A percentile compares a stretch with the other conserved stretches of the same genome.
Evolutionary conservation across 768 basidiomycete genomes (phyloP).

Genomic region (Lentinula edodes): DNA sequence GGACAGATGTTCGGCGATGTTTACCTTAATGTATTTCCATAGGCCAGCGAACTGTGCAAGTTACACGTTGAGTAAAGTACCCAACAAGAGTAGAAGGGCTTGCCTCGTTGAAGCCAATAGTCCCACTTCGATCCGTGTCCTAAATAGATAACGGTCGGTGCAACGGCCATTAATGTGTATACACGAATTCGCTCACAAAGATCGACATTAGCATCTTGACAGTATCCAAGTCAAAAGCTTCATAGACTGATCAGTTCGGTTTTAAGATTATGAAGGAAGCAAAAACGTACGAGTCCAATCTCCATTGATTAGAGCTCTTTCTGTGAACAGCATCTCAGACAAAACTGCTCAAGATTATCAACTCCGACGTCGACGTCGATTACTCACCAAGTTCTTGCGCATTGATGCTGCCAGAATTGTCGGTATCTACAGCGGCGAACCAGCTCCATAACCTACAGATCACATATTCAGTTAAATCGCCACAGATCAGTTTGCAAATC

Average conservation of each 20-base stretch:
- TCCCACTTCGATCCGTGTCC: slow-evolving; percentile 73
- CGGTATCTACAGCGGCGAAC: slow-evolving; percentile 65
- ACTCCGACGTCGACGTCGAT: not conserved
- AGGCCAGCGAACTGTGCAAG: slow-evolving; percentile 56
- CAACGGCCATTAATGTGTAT: not conserved
- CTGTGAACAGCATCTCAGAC: slow-evolving; percentile 18
- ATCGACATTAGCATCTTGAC: slow-evolving; percentile 81
- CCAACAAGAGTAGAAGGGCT: slow-evolving; percentile 13
- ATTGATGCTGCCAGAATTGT: slow-evolving; percentile 64
- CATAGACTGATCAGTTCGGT: not conserved
- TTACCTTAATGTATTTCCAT: slow-evolving; percentile 75
- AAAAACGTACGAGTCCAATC: slow-evolving; percentile 69
- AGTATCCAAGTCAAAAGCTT: slow-evolving; percentile 82
- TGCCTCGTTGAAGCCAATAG: slow-evolving; percentile 77
- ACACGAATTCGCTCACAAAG: slow-evolving; percentile 46
- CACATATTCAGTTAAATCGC: slow-evolving; percentile 1
- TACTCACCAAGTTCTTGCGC: slow-evolving; percentile 62
- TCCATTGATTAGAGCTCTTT: slow-evolving; percentile 46
- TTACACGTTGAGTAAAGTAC: slow-evolving; percentile 10
- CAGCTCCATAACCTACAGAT: slow-evolving; percentile 59
- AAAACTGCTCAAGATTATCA: not conserved
- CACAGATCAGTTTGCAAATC: slow-evolving; percentile 3
- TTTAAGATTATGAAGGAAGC: not conserved
- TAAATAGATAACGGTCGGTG: slow-evolving; percentile 10
- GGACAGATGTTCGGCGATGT: not conserved